Conservation (phyloP, 2,329 filamentous ascomycete genomes). For the Pseudocercospora eumusae region DNA sequence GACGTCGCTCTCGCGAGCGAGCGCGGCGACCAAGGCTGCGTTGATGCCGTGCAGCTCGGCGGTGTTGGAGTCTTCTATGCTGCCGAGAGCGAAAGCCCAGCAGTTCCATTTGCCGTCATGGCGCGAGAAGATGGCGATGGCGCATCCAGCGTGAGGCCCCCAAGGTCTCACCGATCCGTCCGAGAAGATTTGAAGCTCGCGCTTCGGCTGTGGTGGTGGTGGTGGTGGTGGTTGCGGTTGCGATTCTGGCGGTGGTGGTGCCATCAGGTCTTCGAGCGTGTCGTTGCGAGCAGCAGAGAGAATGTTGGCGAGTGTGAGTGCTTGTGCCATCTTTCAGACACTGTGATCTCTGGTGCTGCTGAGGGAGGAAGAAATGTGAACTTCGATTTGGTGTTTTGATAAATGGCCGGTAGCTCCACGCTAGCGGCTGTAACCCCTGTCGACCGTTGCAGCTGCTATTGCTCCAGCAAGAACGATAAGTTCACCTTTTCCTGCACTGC, state of each 20-base stretch:
- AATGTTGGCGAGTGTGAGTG: background rate
- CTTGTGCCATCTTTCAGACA: background rate
- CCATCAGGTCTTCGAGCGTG: background rate
- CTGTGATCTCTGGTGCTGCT: slow-evolving; percentile 5
- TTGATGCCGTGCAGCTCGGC: slow-evolving; percentile 2
- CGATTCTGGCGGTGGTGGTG: background rate
- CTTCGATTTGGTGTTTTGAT: background rate
- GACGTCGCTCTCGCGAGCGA: background rate
- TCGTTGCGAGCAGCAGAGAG: slow-evolving; percentile 7
- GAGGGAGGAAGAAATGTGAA: background rate
- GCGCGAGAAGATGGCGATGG: background rate
- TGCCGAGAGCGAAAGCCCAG: background rate
- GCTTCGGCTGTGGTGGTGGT: background rate
- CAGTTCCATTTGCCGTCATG: background rate
- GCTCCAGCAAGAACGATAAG: background rate
- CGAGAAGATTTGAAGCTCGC: slow-evolving; percentile 4
- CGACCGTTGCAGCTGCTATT: background rate
- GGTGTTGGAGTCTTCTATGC: background rate
- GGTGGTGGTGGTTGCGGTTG: background rate
- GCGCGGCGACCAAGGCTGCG: background rate
- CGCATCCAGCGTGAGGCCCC: background rate
- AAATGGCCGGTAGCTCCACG: background rate
- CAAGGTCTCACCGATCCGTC: background rate
- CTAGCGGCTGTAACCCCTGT: background rate
- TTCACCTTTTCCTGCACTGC: background rate